phyloP scores from a whole-genome alignment of 805 yeast species.

The Lipomyces chichibuensis region DNA sequence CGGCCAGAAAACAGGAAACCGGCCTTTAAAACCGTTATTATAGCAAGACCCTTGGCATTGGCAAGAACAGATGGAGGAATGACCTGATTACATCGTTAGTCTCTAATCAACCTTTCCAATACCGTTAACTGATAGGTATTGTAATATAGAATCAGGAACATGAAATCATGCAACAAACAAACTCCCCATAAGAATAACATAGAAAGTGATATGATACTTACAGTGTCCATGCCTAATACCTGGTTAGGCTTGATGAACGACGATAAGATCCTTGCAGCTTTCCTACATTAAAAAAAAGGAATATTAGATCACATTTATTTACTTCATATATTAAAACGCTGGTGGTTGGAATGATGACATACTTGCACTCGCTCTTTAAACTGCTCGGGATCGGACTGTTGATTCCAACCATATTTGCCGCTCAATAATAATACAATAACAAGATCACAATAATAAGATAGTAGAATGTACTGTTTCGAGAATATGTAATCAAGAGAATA shows the following conservation, averaged over 20 bases:
- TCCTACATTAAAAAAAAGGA: conserved; percentile 48
- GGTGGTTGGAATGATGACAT: conserved; percentile 43
- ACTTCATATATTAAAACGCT: neutral
- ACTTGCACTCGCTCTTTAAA: conserved; percentile 81
- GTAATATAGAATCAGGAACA: neutral
- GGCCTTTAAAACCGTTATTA: conserved; percentile 93
- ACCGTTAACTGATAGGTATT: neutral
- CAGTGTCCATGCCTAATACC: conserved; percentile 76
- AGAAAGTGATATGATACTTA: conserved; percentile 17
- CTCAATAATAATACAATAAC: neutral
- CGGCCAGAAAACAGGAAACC: conserved; percentile 95
- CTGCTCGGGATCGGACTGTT: conserved; percentile 96
- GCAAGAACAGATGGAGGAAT: conserved; percentile 87
- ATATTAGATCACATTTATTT: neutral
- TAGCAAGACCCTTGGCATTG: conserved; percentile 89
- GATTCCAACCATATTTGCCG: conserved; percentile 42
- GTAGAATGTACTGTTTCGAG: neutral
- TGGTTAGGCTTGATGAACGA: conserved; percentile 95
- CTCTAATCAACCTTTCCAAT: conserved; percentile 10
- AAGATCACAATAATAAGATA: neutral
- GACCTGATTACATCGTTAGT: conserved; percentile 49
- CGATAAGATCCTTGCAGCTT: conserved; percentile 89
- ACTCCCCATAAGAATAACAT: neutral
- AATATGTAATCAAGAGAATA: neutral
- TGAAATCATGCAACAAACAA: neutral